A percentile compares a stretch with the other conserved stretches of the same genome.
These are phyloP conservation scores for Populus tomentosa DNA, from an alignment of 441 rosid species.

Conservation along the genomic window DNA sequence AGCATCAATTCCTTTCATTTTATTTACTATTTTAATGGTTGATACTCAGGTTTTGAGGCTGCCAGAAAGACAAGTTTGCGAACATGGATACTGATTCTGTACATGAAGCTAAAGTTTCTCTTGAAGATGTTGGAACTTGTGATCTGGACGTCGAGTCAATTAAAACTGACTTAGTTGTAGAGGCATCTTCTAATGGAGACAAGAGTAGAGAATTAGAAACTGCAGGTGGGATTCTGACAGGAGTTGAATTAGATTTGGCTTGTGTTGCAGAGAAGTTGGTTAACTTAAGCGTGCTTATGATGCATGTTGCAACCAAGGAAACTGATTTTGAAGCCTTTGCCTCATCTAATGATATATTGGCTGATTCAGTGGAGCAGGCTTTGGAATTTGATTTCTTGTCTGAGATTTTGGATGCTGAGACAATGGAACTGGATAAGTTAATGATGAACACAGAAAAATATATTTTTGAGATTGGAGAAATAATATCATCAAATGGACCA, in stretches of 20 bases:
- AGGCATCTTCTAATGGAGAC: conserved; percentile 38
- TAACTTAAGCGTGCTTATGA: conserved; percentile 64
- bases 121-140: conserved; percentile 46
- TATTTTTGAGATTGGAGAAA: conserved; percentile 28
- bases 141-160: conserved; percentile 50
- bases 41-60: conserved; percentile 21
- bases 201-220: conserved; percentile 33
- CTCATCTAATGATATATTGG: conserved; percentile 23
- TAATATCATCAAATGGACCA: conserved; percentile 43
- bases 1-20: neutral
- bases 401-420: conserved; percentile 63
- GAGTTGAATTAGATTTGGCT: conserved; percentile 70
- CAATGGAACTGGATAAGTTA: conserved; percentile 51
- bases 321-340: conserved; percentile 58
- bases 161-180: conserved; percentile 44
- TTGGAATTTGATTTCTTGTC: conserved; percentile 71
- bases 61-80: neutral
- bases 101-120: conserved; percentile 33
- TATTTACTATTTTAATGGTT: conserved; percentile 4
- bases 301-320: conserved; percentile 74
- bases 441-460: conserved; percentile 34
- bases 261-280: conserved; percentile 73
- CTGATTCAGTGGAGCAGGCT: conserved; percentile 46
- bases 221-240: conserved; percentile 45
- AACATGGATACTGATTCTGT: conserved; percentile 44